Percentiles rank a stretch among this genome's conserved stretches.
Evolutionary conservation across 1,284 basidiomycete genomes (phyloP).

Genomic region (Cryptococcus deneoformans): DNA sequence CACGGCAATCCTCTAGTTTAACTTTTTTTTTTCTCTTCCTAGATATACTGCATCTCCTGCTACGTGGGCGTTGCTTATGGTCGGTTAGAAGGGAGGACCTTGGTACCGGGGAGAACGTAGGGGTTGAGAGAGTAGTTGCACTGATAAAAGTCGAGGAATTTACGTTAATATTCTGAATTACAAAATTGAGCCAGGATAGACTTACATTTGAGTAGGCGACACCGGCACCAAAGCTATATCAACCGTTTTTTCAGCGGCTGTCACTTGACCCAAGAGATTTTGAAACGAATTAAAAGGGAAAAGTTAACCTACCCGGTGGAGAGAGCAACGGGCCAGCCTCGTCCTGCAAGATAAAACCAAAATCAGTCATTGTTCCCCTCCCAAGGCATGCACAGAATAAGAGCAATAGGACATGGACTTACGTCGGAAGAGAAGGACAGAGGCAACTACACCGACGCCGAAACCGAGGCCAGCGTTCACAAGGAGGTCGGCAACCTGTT

Average conservation of each 20-base stretch:
- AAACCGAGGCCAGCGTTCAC: slow-evolving; percentile 85
- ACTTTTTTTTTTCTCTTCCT: too few relatives aligned
- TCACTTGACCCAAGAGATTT: too few relatives aligned
- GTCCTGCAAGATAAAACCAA: slow-evolving; percentile 59
- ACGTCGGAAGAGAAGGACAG: slow-evolving; percentile 94
- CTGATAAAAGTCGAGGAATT: slow-evolving; percentile 46
- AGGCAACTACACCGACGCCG: slow-evolving; percentile 88
- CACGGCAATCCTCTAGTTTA: too few relatives aligned
- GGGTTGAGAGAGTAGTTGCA: slow-evolving; percentile 97
- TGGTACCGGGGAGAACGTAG: slow-evolving; percentile 84
- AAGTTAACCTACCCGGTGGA: slow-evolving; percentile 75
- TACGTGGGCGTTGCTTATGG: slow-evolving; percentile 1
- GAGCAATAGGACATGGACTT: slow-evolving; percentile 50
- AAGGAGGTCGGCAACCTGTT: slow-evolving; percentile 52
- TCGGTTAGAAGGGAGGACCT: slow-evolving; percentile 58
- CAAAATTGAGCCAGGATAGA: not conserved
- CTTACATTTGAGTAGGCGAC: slow-evolving; percentile 67
- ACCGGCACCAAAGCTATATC: slow-evolving; percentile 55
- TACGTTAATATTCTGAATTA: not conserved
- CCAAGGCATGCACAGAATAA: not conserved
- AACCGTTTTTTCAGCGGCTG: not conserved
- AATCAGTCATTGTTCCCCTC: not conserved
- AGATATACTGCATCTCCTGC: not conserved
- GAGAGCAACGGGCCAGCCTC: slow-evolving; percentile 93
- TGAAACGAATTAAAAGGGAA: too few relatives aligned